These are phyloP conservation scores for Leccinum subtestaceum DNA, from an alignment of 768 basidiomycete species.

Conservation along the genomic window DNA sequence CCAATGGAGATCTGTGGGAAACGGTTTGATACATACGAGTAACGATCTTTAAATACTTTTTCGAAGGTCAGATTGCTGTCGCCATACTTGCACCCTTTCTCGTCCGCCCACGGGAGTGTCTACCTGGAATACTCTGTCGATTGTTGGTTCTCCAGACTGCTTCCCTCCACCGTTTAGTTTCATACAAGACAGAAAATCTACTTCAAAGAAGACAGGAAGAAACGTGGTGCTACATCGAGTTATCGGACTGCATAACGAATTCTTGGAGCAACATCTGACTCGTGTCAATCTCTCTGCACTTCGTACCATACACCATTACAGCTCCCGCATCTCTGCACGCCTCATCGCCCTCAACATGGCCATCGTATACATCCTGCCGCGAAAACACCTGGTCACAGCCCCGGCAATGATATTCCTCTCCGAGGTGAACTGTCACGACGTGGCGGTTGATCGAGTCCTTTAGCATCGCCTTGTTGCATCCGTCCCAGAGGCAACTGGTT, in stretches of 20 bases:
- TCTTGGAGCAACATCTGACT: not conserved
- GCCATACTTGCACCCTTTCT: not conserved
- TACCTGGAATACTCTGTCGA: no score
- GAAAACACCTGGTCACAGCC: slow-evolving; percentile 1
- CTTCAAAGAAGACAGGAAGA: not conserved
- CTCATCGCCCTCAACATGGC: not conserved
- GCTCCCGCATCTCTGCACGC: not conserved
- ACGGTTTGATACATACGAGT: no score
- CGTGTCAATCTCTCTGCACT: not conserved
- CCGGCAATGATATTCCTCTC: not conserved
- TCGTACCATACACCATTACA: not conserved
- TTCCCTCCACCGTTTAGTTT: not conserved
- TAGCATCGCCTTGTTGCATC: not conserved
- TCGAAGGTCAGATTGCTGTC: no score
- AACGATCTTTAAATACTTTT: no score
- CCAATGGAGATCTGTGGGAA: no score
- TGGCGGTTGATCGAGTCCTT: not conserved
- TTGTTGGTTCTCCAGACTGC: not conserved
- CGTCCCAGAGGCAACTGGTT: not conserved
- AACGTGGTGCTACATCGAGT: not conserved
- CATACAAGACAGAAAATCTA: not conserved
- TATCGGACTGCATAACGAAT: not conserved
- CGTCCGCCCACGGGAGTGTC: not conserved
- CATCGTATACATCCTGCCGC: slow-evolving; percentile 2
- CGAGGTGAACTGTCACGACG: slow-evolving; percentile 1